Conservation (phyloP, 306 rosid genomes). For the Argentina anserina region DNA sequence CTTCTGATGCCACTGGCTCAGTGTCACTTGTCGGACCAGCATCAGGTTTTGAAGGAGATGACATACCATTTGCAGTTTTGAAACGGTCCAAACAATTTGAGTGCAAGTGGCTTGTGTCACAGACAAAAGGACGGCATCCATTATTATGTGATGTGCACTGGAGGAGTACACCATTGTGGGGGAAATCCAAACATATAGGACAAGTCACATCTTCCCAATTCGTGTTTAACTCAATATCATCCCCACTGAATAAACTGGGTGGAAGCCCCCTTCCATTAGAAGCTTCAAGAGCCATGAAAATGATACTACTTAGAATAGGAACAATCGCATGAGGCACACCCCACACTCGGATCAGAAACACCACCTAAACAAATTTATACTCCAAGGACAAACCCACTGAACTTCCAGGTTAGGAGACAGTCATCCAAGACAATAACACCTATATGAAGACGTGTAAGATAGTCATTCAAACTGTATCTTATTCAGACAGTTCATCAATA, state of each 20-base stretch:
- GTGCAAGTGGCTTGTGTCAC: slow-evolving; percentile 81
- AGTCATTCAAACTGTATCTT: not conserved
- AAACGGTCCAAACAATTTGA: slow-evolving; percentile 93
- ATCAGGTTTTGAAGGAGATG: slow-evolving; percentile 45
- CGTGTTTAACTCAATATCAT: slow-evolving; percentile 45
- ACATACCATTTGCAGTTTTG: slow-evolving; percentile 57
- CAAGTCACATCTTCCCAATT: slow-evolving; percentile 74
- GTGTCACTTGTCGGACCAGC: slow-evolving; percentile 26
- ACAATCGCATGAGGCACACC: slow-evolving; percentile 18
- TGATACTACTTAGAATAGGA: slow-evolving; percentile 4
- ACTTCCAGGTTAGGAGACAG: slow-evolving; percentile 7
- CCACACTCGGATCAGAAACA: slow-evolving; percentile 5
- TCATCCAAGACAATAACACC: slow-evolving; percentile 9
- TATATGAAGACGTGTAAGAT: not conserved
- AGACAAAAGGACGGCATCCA: slow-evolving; percentile 86
- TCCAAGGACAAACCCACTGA: not conserved
- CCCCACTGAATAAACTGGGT: slow-evolving; percentile 19
- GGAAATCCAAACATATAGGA: slow-evolving; percentile 93
- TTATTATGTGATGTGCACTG: slow-evolving; percentile 77
- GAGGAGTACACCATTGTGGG: slow-evolving; percentile 85
- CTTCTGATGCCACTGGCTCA: slow-evolving; percentile 45
- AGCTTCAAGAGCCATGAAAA: slow-evolving; percentile 23
- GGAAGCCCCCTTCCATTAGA: slow-evolving; percentile 21
- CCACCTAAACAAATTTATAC: not conserved
- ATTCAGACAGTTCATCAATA: not conserved